phyloP scores from a whole-genome alignment of 1,284 basidiomycete species.

The Peniophora sp. region DNA sequence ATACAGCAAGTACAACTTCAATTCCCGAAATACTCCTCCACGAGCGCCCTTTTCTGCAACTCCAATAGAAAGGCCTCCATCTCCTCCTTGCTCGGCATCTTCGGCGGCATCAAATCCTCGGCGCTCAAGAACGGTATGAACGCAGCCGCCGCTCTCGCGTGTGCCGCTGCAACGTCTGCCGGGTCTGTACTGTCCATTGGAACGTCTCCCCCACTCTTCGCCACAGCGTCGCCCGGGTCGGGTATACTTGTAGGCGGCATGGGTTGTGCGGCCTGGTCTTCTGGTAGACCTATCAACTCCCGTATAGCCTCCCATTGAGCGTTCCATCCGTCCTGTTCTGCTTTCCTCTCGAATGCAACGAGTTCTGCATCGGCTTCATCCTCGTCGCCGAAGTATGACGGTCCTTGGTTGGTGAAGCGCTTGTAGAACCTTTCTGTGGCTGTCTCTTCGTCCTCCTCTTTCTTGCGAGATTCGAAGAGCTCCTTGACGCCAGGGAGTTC shows the following conservation, averaged over 20 bases:
- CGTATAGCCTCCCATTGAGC: conserved; percentile 52
- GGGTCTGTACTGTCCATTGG: conserved; percentile 22
- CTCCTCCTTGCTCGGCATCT: conserved; percentile 67
- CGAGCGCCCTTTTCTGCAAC: conserved; percentile 74
- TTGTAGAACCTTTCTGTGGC: conserved; percentile 73
- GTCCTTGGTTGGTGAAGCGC: conserved; percentile 84
- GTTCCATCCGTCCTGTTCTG: conserved; percentile 78
- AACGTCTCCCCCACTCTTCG: conserved; percentile 15
- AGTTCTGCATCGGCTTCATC: conserved; percentile 77
- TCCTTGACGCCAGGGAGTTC: conserved; percentile 95
- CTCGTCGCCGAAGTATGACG: conserved; percentile 86
- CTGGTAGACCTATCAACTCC: conserved; percentile 46
- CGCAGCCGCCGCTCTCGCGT: conserved; percentile 54
- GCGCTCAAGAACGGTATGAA: conserved; percentile 73
- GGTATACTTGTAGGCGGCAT: conserved; percentile 36
- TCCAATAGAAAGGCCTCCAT: conserved; percentile 75
- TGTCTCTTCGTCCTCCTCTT: conserved; percentile 81
- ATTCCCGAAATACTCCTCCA: conserved; percentile 70
- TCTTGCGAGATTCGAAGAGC: conserved; percentile 79
- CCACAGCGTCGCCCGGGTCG: conserved; percentile 14
- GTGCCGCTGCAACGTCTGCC: conserved; percentile 19
- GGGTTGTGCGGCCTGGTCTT: conserved; percentile 42
- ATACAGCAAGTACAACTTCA: not conserved
- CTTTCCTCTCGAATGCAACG: conserved; percentile 62
- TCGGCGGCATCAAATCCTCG: conserved; percentile 68